Evolutionary conservation across 768 basidiomycete genomes (phyloP).

Genomic region (Mycena sanguinolenta): DNA sequence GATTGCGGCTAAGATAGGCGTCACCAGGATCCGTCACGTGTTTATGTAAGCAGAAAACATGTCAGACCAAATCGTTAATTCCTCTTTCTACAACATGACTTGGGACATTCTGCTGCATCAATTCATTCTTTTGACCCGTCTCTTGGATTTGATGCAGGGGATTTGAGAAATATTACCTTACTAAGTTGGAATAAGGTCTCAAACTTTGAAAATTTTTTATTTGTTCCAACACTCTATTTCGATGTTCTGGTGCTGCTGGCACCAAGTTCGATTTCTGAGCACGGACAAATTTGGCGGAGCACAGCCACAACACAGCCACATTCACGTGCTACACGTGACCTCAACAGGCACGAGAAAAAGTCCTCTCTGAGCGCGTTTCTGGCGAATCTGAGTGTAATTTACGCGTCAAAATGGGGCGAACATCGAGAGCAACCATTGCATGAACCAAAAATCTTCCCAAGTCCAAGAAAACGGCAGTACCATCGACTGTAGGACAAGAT

Average conservation of each 20-base stretch:
- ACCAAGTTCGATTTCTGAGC: background rate
- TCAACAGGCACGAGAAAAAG: background rate
- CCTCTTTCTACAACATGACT: no score
- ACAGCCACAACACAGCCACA: constrained; percentile 1
- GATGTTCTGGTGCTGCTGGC: background rate
- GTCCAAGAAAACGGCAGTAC: background rate
- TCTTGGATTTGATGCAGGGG: background rate
- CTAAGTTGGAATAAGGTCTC: background rate
- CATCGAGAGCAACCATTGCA: background rate
- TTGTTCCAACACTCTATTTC: background rate
- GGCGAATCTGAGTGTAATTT: background rate
- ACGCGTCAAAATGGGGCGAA: constrained; percentile 4
- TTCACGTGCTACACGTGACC: no score
- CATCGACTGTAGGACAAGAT: background rate
- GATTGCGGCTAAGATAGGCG: no score
- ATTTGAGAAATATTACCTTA: background rate
- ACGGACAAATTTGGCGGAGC: background rate
- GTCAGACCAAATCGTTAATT: no score
- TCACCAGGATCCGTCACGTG: no score
- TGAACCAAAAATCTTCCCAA: background rate
- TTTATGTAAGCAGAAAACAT: no score
- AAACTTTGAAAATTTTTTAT: background rate
- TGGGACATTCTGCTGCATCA: no score
- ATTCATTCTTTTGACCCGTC: background rate
- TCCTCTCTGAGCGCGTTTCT: background rate